Evolutionary conservation across 208 protist genomes (phyloP), one percentile per base, ranked within the genome.

Genomic region (Acanthamoeba lenticulata): DNA sequence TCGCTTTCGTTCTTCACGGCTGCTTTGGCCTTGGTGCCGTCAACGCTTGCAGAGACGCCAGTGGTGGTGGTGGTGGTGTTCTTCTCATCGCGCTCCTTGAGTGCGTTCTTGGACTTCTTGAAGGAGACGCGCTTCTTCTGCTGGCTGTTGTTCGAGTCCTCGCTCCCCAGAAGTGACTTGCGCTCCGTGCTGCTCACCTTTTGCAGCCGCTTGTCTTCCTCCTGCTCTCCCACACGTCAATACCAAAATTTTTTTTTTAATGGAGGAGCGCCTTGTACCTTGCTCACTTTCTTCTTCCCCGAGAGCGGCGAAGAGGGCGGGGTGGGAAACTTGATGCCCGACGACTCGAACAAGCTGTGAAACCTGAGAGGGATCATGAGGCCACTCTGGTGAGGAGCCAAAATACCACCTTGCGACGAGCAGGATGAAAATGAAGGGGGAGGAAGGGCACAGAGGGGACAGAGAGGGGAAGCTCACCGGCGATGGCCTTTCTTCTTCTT

Each of bases 401-500:
- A 57, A 19, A 72, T 72, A 34, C 62, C 29, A 29, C 62, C 62
- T 60, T 21, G 52, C 52, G 15, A 60, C n/a, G n/a, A n/a, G 52
- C 11, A 60, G 52, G 21, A 60, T 60, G 52, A 11, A 60, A 60
- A 60, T 60, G 52, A 21, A 60, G 21, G 52, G 21, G 21, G 21
- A 60, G 52, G 11, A 21, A 27, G 11, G 21, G 52, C 21, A n/a
- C 45, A 52, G 9, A 5, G 45, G 45, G 13, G 57, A 67, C 57
- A 67, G 27, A 67, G 24, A 34, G 13, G 29, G 13, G 49, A 57
- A 57, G n/a, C 49, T 9, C 17, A 85, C 74, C 74, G 17, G 49
- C 74, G 74, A 29, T 85, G 74, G 27, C 74, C 74, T 42, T 85
- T 85, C 74, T 85, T 85, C 34, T 85, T 85, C 74, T 85, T 85